Evolutionary conservation across 768 basidiomycete genomes (phyloP).

Genomic region (Pleurotus sapidus): DNA sequence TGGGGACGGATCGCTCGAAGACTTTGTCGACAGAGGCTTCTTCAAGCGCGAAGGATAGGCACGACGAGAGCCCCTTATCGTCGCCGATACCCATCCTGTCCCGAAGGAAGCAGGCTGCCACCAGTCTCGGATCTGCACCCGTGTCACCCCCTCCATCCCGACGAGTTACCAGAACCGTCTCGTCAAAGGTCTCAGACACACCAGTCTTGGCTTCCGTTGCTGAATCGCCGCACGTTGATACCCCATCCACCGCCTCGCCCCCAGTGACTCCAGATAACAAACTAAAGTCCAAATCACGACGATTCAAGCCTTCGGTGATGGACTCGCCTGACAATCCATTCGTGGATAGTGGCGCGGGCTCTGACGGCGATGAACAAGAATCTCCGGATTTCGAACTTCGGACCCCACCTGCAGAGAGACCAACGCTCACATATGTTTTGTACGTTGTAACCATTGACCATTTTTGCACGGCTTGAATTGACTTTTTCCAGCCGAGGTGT

Average conservation of each 20-base stretch:
- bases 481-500: conserved; percentile 3
- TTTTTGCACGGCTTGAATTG: neutral
- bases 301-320: neutral
- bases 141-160: conserved; percentile 7
- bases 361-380: neutral
- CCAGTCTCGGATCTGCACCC: neutral
- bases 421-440: conserved; percentile 6
- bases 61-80: neutral
- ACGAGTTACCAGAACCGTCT: neutral
- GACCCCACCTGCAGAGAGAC: conserved; percentile 1
- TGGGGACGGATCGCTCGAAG: neutral
- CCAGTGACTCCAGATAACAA: conserved; percentile 2
- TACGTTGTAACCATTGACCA: neutral
- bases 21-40: neutral
- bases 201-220: neutral
- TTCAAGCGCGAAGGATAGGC: neutral
- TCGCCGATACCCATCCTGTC: conserved; percentile 2
- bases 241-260: conserved; percentile 1
- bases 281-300: neutral
- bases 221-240: neutral
- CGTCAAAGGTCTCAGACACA: neutral
- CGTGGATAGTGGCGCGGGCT: neutral
- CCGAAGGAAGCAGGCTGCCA: neutral
- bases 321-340: conserved; percentile 5
- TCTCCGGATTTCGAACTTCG: neutral